phyloP scores from a whole-genome alignment of 345 rosid species.

The Stellera chamaejasme region DNA sequence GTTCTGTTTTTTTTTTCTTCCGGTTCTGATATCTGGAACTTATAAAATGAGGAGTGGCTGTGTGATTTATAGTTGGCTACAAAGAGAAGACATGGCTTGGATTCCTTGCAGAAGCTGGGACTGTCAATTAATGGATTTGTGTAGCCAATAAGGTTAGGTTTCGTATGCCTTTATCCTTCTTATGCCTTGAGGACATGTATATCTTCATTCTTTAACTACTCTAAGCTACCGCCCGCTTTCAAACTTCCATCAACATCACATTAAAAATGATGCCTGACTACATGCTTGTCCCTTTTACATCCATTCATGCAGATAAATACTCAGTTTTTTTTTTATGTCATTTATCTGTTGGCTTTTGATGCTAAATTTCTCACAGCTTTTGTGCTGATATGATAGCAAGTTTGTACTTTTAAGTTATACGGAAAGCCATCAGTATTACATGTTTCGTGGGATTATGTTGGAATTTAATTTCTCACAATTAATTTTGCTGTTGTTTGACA shows the following conservation, averaged over 20 bases:
- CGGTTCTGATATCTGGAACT: conserved; percentile 2
- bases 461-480: no score
- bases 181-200: conserved; percentile 21
- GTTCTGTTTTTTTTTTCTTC: not conserved
- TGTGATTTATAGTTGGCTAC: conserved; percentile 15
- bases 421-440: no score
- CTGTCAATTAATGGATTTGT: conserved; percentile 1
- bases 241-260: conserved; percentile 6
- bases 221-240: conserved; percentile 9
- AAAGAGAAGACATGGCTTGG: conserved; percentile 4
- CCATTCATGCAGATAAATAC: not conserved
- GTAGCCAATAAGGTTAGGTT: conserved; percentile 13
- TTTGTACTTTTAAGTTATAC: no score
- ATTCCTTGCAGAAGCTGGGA: conserved; percentile 10
- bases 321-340: not conserved
- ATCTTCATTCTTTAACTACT: conserved; percentile 11
- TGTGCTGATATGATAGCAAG: no score
- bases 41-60: not conserved
- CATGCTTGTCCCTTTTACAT: conserved; percentile 5
- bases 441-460: no score
- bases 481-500: no score
- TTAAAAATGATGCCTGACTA: not conserved
- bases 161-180: conserved; percentile 22
- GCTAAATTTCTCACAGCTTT: no score
- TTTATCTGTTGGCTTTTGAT: no score